Evolutionary conservation across 805 yeast species (phyloP), one percentile per base, ranked within the genome.

Genomic region (Ascoidea asiatica): DNA sequence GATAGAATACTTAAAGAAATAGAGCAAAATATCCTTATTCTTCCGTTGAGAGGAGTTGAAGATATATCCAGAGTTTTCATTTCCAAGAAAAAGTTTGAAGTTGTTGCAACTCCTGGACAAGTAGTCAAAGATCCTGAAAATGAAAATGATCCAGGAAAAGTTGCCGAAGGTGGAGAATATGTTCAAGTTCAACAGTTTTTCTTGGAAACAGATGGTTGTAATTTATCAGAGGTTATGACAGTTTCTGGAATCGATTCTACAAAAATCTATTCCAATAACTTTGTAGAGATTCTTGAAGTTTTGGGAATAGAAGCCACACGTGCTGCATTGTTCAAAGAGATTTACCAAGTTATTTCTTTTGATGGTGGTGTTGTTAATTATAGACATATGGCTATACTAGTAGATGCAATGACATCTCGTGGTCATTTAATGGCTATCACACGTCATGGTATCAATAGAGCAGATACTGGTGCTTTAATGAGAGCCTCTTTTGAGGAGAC

Each of bases 301-400:
- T 69, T 92, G 54, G 99, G 99, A 72, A 92, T 92, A 59, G 99
- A 92, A 64, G 99, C 99, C 39, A 94, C 97, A 20, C 81, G 98
- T 64, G 76, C 89, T 44, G 95, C 97, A 1, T 70, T 92, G 55
- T 92, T 81, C 72, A 84, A 80, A 61, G 98, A 92, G 69, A 88
- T 92, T 56, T 78, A 85, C 66, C 92, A 92, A 59, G 99, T 92
- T 55, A 88, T 92, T 74, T 96, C 97, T 3, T 92, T 95, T 57
- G 99, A 92, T 74, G 99, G 98, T 84, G 89, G 98, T 37, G 92
- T 92, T 58, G 99, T 92, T 50, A 92, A 92, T 66, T 92, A 92
- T 67, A 81, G 99, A 67, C 99, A 92, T 59, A 82, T 92, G 92
- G 97, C 99, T 4, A 70, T 92, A 56, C 73, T 92, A 56, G 97